A percentile compares a stretch with the other conserved stretches of the same genome.
Evolutionary conservation across 2,329 filamentous ascomycete genomes (phyloP).

Genomic region (Neofusicoccum sp.): DNA sequence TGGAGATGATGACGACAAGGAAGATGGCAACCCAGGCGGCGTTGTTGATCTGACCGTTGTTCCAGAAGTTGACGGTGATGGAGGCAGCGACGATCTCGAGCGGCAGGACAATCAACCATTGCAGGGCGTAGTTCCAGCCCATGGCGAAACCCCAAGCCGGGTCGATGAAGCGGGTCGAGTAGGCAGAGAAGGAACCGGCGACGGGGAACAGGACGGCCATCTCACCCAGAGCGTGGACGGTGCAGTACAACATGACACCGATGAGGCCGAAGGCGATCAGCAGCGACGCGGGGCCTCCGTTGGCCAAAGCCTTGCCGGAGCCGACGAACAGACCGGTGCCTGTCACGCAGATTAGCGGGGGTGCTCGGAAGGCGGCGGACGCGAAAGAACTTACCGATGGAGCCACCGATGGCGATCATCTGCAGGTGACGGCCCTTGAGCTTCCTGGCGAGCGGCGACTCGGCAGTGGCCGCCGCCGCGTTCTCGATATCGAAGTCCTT

Average conservation of each 20-base stretch:
- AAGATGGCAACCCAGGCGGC: conserved; percentile 80
- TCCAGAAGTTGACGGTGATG: conserved; percentile 83
- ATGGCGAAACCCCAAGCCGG: conserved; percentile 95
- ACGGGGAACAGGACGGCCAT: conserved; percentile 92
- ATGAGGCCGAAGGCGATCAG: conserved; percentile 59
- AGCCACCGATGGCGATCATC: conserved; percentile 97
- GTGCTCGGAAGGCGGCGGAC: not conserved
- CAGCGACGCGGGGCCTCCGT: conserved; percentile 41
- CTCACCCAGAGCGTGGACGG: conserved; percentile 88
- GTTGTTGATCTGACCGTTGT: conserved; percentile 39
- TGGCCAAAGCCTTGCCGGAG: conserved; percentile 53
- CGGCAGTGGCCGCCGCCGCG: conserved; percentile 29
- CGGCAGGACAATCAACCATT: conserved; percentile 83
- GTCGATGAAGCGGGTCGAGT: conserved; percentile 88
- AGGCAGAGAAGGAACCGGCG: conserved; percentile 88
- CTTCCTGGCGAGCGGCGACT: conserved; percentile 71
- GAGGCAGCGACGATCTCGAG: conserved; percentile 86
- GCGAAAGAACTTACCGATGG: conserved; percentile 56
- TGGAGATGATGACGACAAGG: conserved; percentile 72
- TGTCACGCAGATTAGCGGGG: not conserved
- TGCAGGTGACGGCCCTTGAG: conserved; percentile 69
- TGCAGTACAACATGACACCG: conserved; percentile 87
- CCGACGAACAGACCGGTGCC: conserved; percentile 77
- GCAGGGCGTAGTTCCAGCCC: conserved; percentile 94
- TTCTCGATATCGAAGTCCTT: conserved; percentile 43